phyloP scores from a whole-genome alignment of 2,329 filamentous ascomycete genomes.

The Aspergillus latus region DNA sequence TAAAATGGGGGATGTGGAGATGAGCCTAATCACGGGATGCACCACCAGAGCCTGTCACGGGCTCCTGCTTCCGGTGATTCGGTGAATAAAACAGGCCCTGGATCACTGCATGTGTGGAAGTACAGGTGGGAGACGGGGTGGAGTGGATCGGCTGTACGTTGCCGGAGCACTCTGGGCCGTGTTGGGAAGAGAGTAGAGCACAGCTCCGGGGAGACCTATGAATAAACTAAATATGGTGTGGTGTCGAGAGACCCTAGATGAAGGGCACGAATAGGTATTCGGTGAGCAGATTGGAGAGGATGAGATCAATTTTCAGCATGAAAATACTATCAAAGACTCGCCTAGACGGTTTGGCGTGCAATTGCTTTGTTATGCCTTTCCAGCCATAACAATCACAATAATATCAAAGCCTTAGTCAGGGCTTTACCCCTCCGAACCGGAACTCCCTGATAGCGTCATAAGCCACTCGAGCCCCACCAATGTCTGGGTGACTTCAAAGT shows the following conservation, averaged over 20 bases:
- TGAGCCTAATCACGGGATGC: constrained; percentile 5
- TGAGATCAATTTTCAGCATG: background rate
- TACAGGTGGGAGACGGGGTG: constrained; percentile 9
- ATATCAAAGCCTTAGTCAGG: background rate
- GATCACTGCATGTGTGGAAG: constrained; percentile 9
- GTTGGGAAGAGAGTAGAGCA: background rate
- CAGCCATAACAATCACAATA: background rate
- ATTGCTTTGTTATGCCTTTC: background rate
- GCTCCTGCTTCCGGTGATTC: constrained; percentile 16
- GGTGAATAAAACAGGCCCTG: background rate
- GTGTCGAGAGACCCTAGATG: background rate
- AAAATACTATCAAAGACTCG: background rate
- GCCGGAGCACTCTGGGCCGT: constrained; percentile 38
- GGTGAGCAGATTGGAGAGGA: background rate
- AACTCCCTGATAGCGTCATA: constrained; percentile 6
- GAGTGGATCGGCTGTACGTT: constrained; percentile 16
- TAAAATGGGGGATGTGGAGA: constrained; percentile 5
- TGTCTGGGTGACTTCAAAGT: constrained; percentile 1
- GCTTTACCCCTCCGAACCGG: constrained; percentile 6
- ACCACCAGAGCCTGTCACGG: background rate
- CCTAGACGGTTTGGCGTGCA: background rate
- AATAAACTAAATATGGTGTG: background rate
- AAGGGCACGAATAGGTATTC: background rate
- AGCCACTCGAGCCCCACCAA: constrained; percentile 4
- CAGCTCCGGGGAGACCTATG: constrained; percentile 8